These are phyloP conservation scores for Dipteronia dyeriana DNA, from an alignment of 345 rosid species.

Conservation along the genomic window DNA sequence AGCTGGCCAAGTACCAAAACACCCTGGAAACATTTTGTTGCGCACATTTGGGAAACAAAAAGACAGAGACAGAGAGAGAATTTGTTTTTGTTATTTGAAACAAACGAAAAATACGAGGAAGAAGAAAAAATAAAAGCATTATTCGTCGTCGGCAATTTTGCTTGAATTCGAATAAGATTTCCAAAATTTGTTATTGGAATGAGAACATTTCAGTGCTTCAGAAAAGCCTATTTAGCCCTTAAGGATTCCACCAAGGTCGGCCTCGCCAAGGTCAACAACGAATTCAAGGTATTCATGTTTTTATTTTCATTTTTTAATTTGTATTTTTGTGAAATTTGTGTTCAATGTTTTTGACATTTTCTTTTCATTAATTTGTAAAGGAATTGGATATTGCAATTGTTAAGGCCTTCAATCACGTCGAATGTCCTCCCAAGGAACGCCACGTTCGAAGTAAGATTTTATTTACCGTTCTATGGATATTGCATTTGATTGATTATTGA, in stretches of 20 bases:
- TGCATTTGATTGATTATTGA: neutral
- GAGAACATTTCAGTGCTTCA: conserved; percentile 79
- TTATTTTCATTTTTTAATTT: too few species aligned
- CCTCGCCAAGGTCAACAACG: conserved; percentile 98
- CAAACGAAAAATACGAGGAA: conserved; percentile 5
- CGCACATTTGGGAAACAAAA: too few species aligned
- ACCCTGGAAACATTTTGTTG: too few species aligned
- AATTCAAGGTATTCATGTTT: conserved; percentile 64
- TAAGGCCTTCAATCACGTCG: conserved; percentile 94
- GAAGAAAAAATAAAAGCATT: neutral
- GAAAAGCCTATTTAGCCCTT: conserved; percentile 95
- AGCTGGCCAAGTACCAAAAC: too few species aligned
- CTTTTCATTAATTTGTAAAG: conserved; percentile 26
- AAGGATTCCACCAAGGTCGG: conserved; percentile 97
- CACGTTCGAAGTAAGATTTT: conserved; percentile 76
- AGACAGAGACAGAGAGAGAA: conserved; percentile 9
- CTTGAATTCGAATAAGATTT: conserved; percentile 4
- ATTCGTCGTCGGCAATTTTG: neutral
- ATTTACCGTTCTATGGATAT: too few species aligned
- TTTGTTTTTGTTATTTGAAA: neutral
- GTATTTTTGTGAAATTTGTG: neutral
- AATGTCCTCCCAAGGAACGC: conserved; percentile 95
- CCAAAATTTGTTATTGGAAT: conserved; percentile 19
- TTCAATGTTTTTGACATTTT: neutral
- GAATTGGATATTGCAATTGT: conserved; percentile 95